Evolutionary conservation across 2,329 filamentous ascomycete species (phyloP).

Genomic region (Neonectria punicea): DNA sequence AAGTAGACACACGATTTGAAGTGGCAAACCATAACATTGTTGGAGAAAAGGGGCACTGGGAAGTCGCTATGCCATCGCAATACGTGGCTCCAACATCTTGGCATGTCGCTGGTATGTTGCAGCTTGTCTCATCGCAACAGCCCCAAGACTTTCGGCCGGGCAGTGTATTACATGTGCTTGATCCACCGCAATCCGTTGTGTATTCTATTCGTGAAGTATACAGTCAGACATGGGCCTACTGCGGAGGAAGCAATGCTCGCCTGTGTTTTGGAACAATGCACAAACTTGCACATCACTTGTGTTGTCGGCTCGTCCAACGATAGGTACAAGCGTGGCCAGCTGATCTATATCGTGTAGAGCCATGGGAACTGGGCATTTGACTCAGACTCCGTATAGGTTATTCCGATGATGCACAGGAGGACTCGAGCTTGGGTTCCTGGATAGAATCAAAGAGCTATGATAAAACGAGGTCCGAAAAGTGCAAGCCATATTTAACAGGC

Average conservation of each 20-base stretch:
- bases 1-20: neutral
- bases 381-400: too few species aligned
- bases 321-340: neutral
- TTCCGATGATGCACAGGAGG: too few species aligned
- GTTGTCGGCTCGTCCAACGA: neutral
- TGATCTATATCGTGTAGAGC: neutral
- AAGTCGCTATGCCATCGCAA: neutral
- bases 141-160: slow-evolving; percentile 1
- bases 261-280: neutral
- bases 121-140: neutral
- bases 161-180: neutral
- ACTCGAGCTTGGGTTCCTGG: too few species aligned
- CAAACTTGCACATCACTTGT: neutral
- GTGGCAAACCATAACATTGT: slow-evolving; percentile 10
- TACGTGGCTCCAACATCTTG: slow-evolving; percentile 4
- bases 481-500: too few species aligned
- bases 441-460: too few species aligned
- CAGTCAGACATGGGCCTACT: neutral
- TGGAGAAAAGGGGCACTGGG: neutral
- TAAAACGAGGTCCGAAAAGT: too few species aligned
- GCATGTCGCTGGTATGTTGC: slow-evolving; percentile 8
- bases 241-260: neutral
- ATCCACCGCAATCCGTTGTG: neutral
- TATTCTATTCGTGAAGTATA: neutral
- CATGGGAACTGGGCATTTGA: neutral